Percentiles rank a stretch among this genome's conserved stretches.
Conservation (phyloP, 2,329 filamentous ascomycete genomes). For the Cercospora sp. region DNA sequence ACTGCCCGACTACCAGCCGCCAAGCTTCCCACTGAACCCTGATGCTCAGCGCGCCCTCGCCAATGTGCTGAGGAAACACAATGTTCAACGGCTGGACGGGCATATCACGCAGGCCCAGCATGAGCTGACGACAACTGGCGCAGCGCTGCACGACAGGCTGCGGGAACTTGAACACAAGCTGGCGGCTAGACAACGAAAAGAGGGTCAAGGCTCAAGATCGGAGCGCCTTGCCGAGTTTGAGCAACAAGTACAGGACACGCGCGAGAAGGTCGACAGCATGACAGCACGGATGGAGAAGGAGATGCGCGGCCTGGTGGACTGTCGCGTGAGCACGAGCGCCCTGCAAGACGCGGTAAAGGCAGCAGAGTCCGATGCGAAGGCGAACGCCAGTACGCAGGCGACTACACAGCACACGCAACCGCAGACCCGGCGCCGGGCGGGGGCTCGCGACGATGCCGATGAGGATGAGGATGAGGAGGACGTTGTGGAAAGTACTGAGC, state of each 20-base stretch:
- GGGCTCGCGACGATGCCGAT: conserved; percentile 17
- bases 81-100: conserved; percentile 48
- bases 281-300: conserved; percentile 59
- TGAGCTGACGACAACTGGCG: conserved; percentile 52
- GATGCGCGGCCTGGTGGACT: conserved; percentile 61
- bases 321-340: conserved; percentile 48
- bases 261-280: conserved; percentile 50
- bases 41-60: conserved; percentile 50
- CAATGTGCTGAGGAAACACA: conserved; percentile 45
- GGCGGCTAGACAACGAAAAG: conserved; percentile 39
- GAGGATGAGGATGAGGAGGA: conserved; percentile 24
- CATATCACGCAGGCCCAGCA: conserved; percentile 51
- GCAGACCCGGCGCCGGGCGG: conserved; percentile 32
- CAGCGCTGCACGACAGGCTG: conserved; percentile 58
- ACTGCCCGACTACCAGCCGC: conserved; percentile 56
- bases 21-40: conserved; percentile 52
- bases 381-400: conserved; percentile 40
- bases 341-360: conserved; percentile 48
- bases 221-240: conserved; percentile 42
- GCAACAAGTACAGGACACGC: conserved; percentile 44
- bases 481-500: conserved; percentile 42
- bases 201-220: conserved; percentile 32
- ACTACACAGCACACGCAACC: conserved; percentile 37
- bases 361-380: conserved; percentile 42
- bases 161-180: conserved; percentile 37